Evolutionary conservation across 495 filamentous ascomycete species (phyloP).

Genomic region (Astrothelium subdiscretum): DNA sequence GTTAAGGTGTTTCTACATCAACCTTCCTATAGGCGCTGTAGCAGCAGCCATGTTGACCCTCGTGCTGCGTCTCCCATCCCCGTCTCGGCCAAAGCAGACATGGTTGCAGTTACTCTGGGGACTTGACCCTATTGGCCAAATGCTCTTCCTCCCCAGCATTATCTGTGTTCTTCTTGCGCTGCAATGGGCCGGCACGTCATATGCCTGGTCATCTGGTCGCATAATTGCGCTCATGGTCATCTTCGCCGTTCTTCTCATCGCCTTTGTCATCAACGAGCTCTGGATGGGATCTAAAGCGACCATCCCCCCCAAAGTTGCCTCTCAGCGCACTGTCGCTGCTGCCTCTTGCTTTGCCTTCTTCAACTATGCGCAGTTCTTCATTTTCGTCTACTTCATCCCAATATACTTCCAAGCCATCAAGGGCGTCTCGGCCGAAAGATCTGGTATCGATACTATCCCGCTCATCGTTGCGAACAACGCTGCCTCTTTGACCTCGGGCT

Average conservation of each 20-base stretch:
- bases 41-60: slow-evolving; percentile 48
- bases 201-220: slow-evolving; percentile 52
- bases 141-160: slow-evolving; percentile 59
- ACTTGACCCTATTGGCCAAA: slow-evolving; percentile 56
- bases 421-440: slow-evolving; percentile 50
- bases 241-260: slow-evolving; percentile 51
- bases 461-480: slow-evolving; percentile 55
- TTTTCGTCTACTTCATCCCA: slow-evolving; percentile 45
- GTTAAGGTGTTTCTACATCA: slow-evolving; percentile 62
- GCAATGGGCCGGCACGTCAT: slow-evolving; percentile 72
- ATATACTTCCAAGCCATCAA: slow-evolving; percentile 89
- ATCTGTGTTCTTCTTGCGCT: slow-evolving; percentile 66
- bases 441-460: slow-evolving; percentile 69
- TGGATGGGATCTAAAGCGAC: slow-evolving; percentile 62
- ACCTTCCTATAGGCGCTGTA: slow-evolving; percentile 49
- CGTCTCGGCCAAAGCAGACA: slow-evolving; percentile 31
- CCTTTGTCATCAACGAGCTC: slow-evolving; percentile 55
- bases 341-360: slow-evolving; percentile 51
- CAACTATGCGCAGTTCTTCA: slow-evolving; percentile 17
- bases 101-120: slow-evolving; percentile 27
- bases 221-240: slow-evolving; percentile 62
- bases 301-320: slow-evolving; percentile 60
- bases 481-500: slow-evolving; percentile 49
- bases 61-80: slow-evolving; percentile 36
- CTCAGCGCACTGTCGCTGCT: slow-evolving; percentile 55